phyloP scores from a whole-genome alignment of 2,329 filamentous ascomycete genomes.

The Ophiostoma fasciatum region DNA sequence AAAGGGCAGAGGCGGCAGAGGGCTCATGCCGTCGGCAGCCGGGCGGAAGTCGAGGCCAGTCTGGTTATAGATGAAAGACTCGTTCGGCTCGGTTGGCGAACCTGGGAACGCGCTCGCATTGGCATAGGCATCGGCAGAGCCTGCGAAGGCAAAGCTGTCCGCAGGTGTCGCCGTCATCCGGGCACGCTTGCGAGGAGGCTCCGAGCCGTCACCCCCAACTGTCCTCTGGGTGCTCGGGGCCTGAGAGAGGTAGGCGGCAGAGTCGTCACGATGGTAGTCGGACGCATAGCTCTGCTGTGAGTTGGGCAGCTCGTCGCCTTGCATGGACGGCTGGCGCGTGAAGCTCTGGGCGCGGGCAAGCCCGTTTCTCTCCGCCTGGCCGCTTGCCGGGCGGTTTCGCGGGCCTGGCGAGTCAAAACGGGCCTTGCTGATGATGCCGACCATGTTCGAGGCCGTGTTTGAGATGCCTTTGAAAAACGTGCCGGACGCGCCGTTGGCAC shows the following conservation, averaged over 20 bases:
- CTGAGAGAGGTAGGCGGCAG: slow-evolving; percentile 48
- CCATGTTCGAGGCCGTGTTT: slow-evolving; percentile 77
- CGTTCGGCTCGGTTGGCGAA: slow-evolving; percentile 67
- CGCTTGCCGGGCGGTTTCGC: slow-evolving; percentile 28
- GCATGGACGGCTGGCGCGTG: slow-evolving; percentile 55
- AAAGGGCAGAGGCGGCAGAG: slow-evolving; percentile 49
- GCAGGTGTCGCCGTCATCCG: slow-evolving; percentile 40
- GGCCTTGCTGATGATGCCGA: slow-evolving; percentile 93
- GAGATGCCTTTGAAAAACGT: slow-evolving; percentile 98
- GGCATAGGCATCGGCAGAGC: slow-evolving; percentile 24
- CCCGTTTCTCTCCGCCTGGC: slow-evolving; percentile 27
- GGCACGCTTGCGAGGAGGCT: slow-evolving; percentile 73
- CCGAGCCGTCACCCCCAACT: slow-evolving; percentile 42
- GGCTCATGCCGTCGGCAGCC: slow-evolving; percentile 37
- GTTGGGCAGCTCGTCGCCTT: slow-evolving; percentile 56
- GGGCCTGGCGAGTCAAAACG: slow-evolving; percentile 78
- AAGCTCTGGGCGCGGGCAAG: slow-evolving; percentile 54
- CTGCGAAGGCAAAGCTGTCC: slow-evolving; percentile 38
- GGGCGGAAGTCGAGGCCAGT: slow-evolving; percentile 23
- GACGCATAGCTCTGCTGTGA: slow-evolving; percentile 77
- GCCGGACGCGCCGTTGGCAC: slow-evolving; percentile 52
- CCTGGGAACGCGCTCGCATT: slow-evolving; percentile 38
- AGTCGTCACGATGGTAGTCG: slow-evolving; percentile 63
- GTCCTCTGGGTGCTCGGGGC: slow-evolving; percentile 22
- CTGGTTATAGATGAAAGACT: slow-evolving; percentile 58